A percentile compares a stretch with the other conserved stretches of the same genome.
Evolutionary conservation across 345 rosid genomes (phyloP).

Genomic region (Raphanus raphanistrum): DNA sequence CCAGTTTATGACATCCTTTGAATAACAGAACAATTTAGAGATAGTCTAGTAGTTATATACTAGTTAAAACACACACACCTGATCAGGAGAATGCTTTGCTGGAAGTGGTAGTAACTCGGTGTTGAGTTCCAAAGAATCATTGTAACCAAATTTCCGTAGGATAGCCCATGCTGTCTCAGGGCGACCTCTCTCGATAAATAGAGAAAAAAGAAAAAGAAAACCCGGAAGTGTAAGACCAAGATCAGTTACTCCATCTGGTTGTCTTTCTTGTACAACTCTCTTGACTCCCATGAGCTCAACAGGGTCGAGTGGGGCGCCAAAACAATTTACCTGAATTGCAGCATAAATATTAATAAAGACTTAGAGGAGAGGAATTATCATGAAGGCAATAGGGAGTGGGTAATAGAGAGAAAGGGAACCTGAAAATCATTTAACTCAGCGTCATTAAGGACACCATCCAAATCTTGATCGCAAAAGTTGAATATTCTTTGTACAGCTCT

Average conservation of each 20-base stretch:
- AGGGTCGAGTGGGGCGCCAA: constrained; percentile 73
- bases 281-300: constrained; percentile 73
- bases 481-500: constrained; percentile 80
- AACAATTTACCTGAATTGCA: constrained; percentile 63
- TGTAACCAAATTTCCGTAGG: constrained; percentile 76
- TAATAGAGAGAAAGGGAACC: constrained; percentile 43
- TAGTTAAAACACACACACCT: constrained; percentile 43
- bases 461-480: constrained; percentile 67
- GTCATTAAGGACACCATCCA: constrained; percentile 84
- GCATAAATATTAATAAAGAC: constrained; percentile 7
- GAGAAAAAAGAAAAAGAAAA: constrained; percentile 69
- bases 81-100: constrained; percentile 67
- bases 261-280: constrained; percentile 80
- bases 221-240: constrained; percentile 81
- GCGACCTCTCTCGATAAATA: constrained; percentile 80
- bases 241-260: constrained; percentile 70
- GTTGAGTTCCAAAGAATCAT: constrained; percentile 62
- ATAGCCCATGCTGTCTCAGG: constrained; percentile 85
- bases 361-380: constrained; percentile 3
- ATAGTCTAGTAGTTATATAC: not conserved
- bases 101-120: constrained; percentile 61
- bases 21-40: constrained; percentile 13
- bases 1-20: constrained; percentile 1
- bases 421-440: constrained; percentile 80
- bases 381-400: constrained; percentile 5